Evolutionary conservation across 2,329 filamentous ascomycete species (phyloP).

Genomic region (Botrytis porri): DNA sequence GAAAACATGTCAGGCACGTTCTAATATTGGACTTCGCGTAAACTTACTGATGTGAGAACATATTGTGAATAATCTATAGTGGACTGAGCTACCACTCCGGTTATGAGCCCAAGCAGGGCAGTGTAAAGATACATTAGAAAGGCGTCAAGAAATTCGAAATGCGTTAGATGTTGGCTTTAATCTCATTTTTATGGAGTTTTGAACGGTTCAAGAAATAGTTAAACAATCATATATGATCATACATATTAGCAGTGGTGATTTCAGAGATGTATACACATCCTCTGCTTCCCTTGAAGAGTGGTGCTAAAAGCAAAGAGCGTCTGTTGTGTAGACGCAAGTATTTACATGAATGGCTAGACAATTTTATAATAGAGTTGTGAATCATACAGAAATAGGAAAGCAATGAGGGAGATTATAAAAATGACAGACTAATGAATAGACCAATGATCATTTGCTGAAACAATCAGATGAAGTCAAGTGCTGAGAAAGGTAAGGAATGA

Average conservation of each 20-base stretch:
- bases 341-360: neutral
- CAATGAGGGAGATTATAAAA: neutral
- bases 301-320: neutral
- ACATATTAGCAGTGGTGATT: neutral
- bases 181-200: neutral
- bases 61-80: slow-evolving; percentile 18
- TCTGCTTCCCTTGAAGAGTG: neutral
- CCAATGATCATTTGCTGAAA: neutral
- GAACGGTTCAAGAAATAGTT: neutral
- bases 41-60: slow-evolving; percentile 20
- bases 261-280: neutral
- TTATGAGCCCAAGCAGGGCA: slow-evolving; percentile 8
- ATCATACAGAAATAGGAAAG: neutral
- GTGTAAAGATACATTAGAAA: slow-evolving; percentile 8
- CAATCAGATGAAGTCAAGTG: neutral
- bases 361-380: neutral
- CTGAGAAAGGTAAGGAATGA: neutral
- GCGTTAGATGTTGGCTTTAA: neutral
- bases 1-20: neutral
- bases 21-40: neutral
- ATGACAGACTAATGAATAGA: neutral
- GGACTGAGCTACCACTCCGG: neutral
- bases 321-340: neutral
- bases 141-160: neutral
- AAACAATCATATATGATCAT: neutral